Evolutionary conservation across 805 yeast species (phyloP), one percentile per base, ranked within the genome.

Genomic region (Candida methanosorbosa): DNA sequence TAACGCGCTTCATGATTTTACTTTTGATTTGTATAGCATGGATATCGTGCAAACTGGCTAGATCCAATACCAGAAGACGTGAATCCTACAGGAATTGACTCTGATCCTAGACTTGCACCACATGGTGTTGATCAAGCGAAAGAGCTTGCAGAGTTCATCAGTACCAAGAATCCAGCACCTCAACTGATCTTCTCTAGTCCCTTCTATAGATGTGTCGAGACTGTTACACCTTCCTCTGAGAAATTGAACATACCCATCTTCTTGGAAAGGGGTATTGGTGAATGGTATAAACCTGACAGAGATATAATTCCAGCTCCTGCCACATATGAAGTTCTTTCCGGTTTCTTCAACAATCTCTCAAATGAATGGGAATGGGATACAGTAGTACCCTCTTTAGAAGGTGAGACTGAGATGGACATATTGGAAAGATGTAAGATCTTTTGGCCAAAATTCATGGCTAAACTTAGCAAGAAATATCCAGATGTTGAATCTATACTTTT

Each of bases 41-140:
- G 97, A 0, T 85, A 73, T 59, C 66, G 97, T 38, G 77, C 94
- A 33, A 87, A 88, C 52, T 86, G 95, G 95, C 65, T 73, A 49
- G 40, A 72, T 2, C 72, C 68, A 12, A n/a, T 32, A 3, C 94
- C 94, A 18, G 82, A 80, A 43, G 81, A 83, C 0, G 75, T 80
- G 3, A 73, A 78, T 27, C 95, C 94, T 2, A 88, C 97, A 0
- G 95, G 96, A 0, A 78, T 88, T 15, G 88, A 81, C 39, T 79
- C 88, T 38, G 98, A 92, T 48, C 92, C 94, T 3, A 78, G 85
- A 2, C 64, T 92, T 42, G 92, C 97, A 0, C 75, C 75, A 2
- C 94, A 85, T 51, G 98, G 97, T 4, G 78, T 75, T 3, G 80
- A 77, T 9, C 97, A 92, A 59, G 94, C 97, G 0, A 64, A 71